A percentile compares a stretch with the other conserved stretches of the same genome.
These are phyloP conservation scores for Xylariaceae sp. DNA, from an alignment of 2,329 filamentous ascomycete genomes.

Conservation along the genomic window DNA sequence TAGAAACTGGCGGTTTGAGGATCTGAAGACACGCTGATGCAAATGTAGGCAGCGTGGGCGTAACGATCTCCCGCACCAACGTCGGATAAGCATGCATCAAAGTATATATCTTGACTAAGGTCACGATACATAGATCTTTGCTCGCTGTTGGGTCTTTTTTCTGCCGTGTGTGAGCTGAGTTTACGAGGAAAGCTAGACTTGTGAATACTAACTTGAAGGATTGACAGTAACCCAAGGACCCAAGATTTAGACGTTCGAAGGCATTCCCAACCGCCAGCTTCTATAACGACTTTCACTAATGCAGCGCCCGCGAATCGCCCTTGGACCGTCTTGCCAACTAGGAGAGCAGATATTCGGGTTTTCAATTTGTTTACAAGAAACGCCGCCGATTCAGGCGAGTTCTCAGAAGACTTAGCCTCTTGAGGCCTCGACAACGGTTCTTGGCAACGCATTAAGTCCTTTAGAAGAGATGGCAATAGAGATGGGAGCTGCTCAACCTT, in stretches of 20 bases:
- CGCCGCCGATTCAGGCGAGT: slow-evolving; percentile 63
- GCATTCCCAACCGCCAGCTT: slow-evolving; percentile 83
- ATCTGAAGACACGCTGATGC: slow-evolving; percentile 73
- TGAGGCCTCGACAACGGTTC: slow-evolving; percentile 65
- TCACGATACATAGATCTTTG: slow-evolving; percentile 76
- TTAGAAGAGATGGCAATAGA: slow-evolving; percentile 70
- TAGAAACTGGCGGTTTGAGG: slow-evolving; percentile 48
- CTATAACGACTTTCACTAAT: slow-evolving; percentile 78
- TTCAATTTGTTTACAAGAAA: slow-evolving; percentile 81
- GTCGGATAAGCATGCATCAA: slow-evolving; percentile 82
- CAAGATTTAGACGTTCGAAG: slow-evolving; percentile 74
- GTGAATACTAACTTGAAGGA: slow-evolving; percentile 63
- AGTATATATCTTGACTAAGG: slow-evolving; percentile 80
- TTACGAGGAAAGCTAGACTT: neutral
- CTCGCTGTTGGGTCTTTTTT: slow-evolving; percentile 76
- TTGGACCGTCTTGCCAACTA: slow-evolving; percentile 75
- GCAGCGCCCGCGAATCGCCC: slow-evolving; percentile 78
- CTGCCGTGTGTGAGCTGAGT: slow-evolving; percentile 42
- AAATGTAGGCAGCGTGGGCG: slow-evolving; percentile 76
- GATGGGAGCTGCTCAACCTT: slow-evolving; percentile 73
- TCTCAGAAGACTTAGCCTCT: slow-evolving; percentile 62
- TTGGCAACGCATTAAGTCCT: slow-evolving; percentile 59
- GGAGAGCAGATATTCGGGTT: slow-evolving; percentile 73
- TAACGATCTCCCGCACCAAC: slow-evolving; percentile 83
- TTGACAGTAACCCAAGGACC: slow-evolving; percentile 73